phyloP scores from a whole-genome alignment of 371 early-diverging fungal genomes.

The Mortierella sp. region DNA sequence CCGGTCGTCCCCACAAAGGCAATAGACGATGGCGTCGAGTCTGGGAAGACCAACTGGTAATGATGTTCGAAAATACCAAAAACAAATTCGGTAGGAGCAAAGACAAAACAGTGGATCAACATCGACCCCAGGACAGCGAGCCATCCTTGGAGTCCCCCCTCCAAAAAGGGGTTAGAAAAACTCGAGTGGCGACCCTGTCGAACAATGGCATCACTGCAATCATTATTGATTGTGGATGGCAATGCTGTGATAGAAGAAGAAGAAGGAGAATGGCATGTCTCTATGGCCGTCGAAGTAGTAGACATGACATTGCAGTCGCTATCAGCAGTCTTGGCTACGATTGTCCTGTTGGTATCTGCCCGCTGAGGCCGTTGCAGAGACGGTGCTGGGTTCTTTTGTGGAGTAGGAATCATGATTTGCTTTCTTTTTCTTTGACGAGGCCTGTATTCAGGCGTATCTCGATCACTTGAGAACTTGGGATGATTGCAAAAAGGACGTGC shows the following conservation, averaged over 20 bases:
- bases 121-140: constrained; percentile 37
- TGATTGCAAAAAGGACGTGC: no score
- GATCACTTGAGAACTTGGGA: no score
- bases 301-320: no score
- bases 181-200: neutral
- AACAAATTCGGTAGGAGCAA: constrained; percentile 46
- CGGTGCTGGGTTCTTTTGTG: no score
- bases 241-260: neutral
- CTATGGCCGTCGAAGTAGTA: neutral
- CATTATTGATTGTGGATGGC: no score
- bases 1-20: constrained; percentile 62
- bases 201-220: neutral
- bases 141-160: constrained; percentile 40
- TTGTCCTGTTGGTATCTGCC: neutral
- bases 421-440: no score
- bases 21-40: constrained; percentile 49
- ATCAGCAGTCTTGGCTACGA: neutral
- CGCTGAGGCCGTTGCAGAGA: no score
- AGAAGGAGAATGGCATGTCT: neutral
- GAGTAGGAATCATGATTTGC: no score
- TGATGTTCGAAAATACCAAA: constrained; percentile 60
- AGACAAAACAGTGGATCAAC: constrained; percentile 43
- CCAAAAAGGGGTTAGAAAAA: constrained; percentile 2
- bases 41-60: constrained; percentile 54
- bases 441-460: no score